phyloP scores from a whole-genome alignment of 164 flowering plant species.

The Dillenia turbinata region DNA sequence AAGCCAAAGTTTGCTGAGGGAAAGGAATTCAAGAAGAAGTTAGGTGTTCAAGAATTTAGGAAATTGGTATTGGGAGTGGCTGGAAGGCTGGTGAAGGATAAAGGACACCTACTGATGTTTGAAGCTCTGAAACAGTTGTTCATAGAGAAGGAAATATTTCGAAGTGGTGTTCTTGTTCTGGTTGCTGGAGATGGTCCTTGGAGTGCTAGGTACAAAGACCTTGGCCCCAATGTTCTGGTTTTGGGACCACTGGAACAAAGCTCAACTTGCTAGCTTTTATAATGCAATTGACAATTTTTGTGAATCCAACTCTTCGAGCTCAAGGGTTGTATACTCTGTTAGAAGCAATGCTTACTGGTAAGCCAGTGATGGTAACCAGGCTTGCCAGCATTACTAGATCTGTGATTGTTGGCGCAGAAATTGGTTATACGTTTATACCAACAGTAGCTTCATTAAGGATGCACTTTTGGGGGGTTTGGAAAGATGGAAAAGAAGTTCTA shows the following conservation, averaged over 20 bases:
- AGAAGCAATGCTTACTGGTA: conserved; percentile 71
- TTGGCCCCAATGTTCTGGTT: conserved; percentile 49
- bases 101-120: conserved; percentile 74
- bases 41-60: conserved; percentile 34
- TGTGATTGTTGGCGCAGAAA: conserved; percentile 42
- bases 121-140: conserved; percentile 62
- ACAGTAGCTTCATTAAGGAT: conserved; percentile 41
- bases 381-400: conserved; percentile 72
- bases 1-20: conserved; percentile 33
- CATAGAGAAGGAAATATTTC: conserved; percentile 28
- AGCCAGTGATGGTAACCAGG: conserved; percentile 69
- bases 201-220: conserved; percentile 52
- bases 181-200: conserved; percentile 91
- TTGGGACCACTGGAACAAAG: conserved; percentile 62
- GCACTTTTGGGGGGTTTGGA: conserved; percentile 34
- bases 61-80: conserved; percentile 62
- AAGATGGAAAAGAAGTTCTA: conserved; percentile 41
- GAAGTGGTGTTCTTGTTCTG: conserved; percentile 28
- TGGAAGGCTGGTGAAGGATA: conserved; percentile 76
- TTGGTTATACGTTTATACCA: conserved; percentile 66
- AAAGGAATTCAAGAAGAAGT: conserved; percentile 30
- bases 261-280: conserved; percentile 52
- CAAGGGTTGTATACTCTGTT: conserved; percentile 73
- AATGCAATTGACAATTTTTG: conserved; percentile 62
- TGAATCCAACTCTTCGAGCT: conserved; percentile 75